phyloP scores from a whole-genome alignment of 2,329 filamentous ascomycete species.

The Venturia aucupariae region DNA sequence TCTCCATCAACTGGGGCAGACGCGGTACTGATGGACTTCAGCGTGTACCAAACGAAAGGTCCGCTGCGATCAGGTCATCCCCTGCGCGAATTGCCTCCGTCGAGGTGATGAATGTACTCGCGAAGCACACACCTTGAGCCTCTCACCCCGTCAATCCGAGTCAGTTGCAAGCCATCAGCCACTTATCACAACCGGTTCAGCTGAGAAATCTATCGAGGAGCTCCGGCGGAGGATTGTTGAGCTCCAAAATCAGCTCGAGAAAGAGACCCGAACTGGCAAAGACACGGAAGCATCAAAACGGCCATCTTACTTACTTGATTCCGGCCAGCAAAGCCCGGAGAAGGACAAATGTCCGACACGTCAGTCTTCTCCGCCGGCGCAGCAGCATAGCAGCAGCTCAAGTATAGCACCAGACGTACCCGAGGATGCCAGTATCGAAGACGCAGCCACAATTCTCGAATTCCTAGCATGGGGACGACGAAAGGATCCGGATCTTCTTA shows the following conservation, averaged over 20 bases:
- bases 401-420: not conserved
- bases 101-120: constrained; percentile 5
- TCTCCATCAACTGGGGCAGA: not conserved
- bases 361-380: not conserved
- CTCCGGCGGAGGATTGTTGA: not conserved
- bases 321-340: not conserved
- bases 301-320: not conserved
- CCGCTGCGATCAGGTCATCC: not conserved
- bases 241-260: not conserved
- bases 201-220: not conserved
- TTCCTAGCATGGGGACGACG: constrained; percentile 41
- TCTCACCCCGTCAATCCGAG: not conserved
- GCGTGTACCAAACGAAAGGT: constrained; percentile 11
- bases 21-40: too few species aligned
- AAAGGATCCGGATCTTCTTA: constrained; percentile 27
- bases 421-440: constrained; percentile 16
- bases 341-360: not conserved
- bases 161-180: not conserved
- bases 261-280: not conserved
- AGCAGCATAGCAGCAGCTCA: not conserved
- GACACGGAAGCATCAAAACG: not conserved
- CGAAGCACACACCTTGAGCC: not conserved
- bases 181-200: not conserved
- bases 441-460: constrained; percentile 39
- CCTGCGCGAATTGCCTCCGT: constrained; percentile 8